Evolutionary conservation across 306 rosid species (phyloP).

Genomic region (Pachyrhizus erosus): DNA sequence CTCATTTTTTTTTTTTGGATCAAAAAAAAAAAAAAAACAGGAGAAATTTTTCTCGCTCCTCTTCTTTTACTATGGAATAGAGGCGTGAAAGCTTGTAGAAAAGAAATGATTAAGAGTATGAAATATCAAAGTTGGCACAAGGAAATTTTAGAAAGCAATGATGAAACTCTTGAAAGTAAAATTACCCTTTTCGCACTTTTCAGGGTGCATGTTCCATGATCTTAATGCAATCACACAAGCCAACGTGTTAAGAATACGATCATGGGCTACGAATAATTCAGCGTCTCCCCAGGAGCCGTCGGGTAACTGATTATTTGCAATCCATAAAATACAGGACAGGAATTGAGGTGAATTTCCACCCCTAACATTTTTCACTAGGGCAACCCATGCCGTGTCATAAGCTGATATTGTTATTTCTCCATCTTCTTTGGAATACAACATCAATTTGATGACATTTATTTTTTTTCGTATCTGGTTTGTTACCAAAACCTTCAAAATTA

Average conservation of each 20-base stretch:
- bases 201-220: conserved; percentile 66
- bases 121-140: neutral
- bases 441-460: conserved; percentile 46
- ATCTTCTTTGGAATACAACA: conserved; percentile 64
- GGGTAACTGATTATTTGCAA: conserved; percentile 65
- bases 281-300: conserved; percentile 87
- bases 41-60: too few relatives aligned
- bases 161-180: neutral
- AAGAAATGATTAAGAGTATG: neutral
- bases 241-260: conserved; percentile 76
- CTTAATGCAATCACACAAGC: conserved; percentile 72
- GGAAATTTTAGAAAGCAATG: neutral
- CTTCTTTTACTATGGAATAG: neutral
- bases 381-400: conserved; percentile 94
- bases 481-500: conserved; percentile 21
- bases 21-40: neutral
- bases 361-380: conserved; percentile 49
- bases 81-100: neutral
- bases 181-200: conserved; percentile 63
- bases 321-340: conserved; percentile 74
- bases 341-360: conserved; percentile 59
- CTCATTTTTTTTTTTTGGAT: neutral
- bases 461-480: conserved; percentile 50
- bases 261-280: conserved; percentile 60
- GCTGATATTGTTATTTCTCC: conserved; percentile 87